Evolutionary conservation across 169 alveolate genomes (phyloP).

Genomic region (Eimeria tenella): DNA sequence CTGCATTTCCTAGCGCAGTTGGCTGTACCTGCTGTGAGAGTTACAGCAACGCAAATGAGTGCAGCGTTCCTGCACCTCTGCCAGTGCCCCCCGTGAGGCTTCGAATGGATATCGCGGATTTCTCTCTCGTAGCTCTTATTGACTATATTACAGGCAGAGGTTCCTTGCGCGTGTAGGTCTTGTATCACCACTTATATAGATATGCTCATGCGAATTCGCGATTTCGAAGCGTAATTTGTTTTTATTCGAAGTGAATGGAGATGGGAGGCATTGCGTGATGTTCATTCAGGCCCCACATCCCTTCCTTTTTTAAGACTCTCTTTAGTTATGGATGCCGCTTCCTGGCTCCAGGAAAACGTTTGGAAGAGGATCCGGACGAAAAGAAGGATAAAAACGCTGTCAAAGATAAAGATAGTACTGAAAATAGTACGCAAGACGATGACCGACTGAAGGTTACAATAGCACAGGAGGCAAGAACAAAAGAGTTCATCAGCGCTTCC

Average conservation of each 20-base stretch:
- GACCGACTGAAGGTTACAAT: neutral
- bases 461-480: neutral
- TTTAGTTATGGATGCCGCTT: conserved; percentile 69
- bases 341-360: neutral
- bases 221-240: no score
- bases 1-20: neutral
- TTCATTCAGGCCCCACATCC: conserved; percentile 72
- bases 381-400: neutral
- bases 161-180: conserved; percentile 63
- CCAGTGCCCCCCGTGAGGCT: conserved; percentile 73
- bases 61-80: neutral
- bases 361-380: neutral
- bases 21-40: neutral
- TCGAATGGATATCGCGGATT: conserved; percentile 75
- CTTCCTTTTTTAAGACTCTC: conserved; percentile 55
- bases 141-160: conserved; percentile 51
- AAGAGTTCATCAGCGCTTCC: neutral
- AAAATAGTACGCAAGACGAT: neutral
- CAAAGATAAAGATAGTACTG: neutral
- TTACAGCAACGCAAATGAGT: neutral
- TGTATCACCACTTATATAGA: neutral
- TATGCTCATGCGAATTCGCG: no score
- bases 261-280: neutral
- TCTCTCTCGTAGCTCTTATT: conserved; percentile 62
- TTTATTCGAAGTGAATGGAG: no score